Conservation (phyloP, 75 land plant species). For the Picea glauca region DNA sequence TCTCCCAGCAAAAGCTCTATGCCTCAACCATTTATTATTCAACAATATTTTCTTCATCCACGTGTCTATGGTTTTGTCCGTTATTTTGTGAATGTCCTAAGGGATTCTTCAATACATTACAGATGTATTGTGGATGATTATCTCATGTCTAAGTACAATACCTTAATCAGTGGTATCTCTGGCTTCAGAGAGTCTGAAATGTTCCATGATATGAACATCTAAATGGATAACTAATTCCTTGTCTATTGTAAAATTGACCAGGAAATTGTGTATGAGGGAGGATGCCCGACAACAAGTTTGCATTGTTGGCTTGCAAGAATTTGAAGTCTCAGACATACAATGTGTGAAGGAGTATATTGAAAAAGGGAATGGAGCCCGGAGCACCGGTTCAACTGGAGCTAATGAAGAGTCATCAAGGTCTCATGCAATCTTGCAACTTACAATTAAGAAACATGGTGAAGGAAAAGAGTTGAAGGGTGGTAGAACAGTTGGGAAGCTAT, state of each 20-base stretch:
- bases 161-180: neutral
- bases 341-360: conserved; percentile 93
- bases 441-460: conserved; percentile 74
- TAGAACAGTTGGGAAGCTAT: conserved; percentile 83
- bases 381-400: conserved; percentile 99
- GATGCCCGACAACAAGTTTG: conserved; percentile 98
- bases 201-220: neutral
- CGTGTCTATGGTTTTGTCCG: no score
- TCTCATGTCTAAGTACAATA: no score
- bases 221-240: conserved; percentile 1
- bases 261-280: conserved; percentile 85
- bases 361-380: conserved; percentile 86
- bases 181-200: neutral
- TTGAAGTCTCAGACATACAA: conserved; percentile 92
- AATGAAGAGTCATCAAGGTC: conserved; percentile 99
- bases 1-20: no score
- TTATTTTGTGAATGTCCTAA: no score
- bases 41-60: no score
- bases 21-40: no score
- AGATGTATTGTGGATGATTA: no score
- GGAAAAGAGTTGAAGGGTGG: conserved; percentile 49
- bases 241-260: conserved; percentile 22
- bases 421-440: conserved; percentile 97
- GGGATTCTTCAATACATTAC: no score
- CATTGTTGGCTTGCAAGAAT: conserved; percentile 98